Evolutionary conservation across 805 yeast genomes (phyloP).

Genomic region (Gaillardinia entomophila): DNA sequence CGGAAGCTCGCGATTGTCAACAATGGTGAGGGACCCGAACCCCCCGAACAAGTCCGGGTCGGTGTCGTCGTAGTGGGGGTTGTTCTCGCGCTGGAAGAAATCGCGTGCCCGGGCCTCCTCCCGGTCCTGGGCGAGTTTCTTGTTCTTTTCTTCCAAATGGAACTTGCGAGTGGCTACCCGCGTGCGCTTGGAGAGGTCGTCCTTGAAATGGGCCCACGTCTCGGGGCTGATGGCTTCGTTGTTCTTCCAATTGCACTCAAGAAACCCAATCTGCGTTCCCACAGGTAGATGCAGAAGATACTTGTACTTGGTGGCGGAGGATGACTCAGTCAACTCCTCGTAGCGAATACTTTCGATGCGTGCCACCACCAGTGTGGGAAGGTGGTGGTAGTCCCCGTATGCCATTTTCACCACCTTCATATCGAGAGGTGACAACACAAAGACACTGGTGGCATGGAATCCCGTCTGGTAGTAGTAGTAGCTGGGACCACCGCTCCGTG

Average conservation of each 20-base stretch:
- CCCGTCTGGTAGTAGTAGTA: slow-evolving; percentile 77
- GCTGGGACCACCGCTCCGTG: not conserved
- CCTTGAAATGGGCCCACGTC: slow-evolving; percentile 41
- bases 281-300: slow-evolving; percentile 76
- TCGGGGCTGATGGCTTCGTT: slow-evolving; percentile 26
- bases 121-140: slow-evolving; percentile 48
- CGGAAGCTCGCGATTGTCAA: slow-evolving; percentile 34
- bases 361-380: slow-evolving; percentile 62
- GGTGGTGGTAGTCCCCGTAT: slow-evolving; percentile 53
- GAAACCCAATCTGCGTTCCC: slow-evolving; percentile 77
- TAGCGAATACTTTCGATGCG: slow-evolving; percentile 65
- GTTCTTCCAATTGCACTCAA: slow-evolving; percentile 78
- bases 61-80: slow-evolving; percentile 14
- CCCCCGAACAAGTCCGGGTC: slow-evolving; percentile 4
- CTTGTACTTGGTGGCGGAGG: slow-evolving; percentile 55
- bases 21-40: slow-evolving; percentile 30
- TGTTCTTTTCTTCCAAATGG: slow-evolving; percentile 56
- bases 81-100: slow-evolving; percentile 57
- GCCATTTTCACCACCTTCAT: slow-evolving; percentile 61
- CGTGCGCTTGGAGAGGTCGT: slow-evolving; percentile 54
- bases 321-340: slow-evolving; percentile 59
- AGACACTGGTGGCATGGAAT: slow-evolving; percentile 56
- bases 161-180: slow-evolving; percentile 43
- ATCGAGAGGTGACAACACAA: slow-evolving; percentile 73
- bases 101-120: slow-evolving; percentile 54